A percentile compares a stretch with the other conserved stretches of the same genome.
Conservation (phyloP, 2,329 filamentous ascomycete species). For the Penicillium sp. region DNA sequence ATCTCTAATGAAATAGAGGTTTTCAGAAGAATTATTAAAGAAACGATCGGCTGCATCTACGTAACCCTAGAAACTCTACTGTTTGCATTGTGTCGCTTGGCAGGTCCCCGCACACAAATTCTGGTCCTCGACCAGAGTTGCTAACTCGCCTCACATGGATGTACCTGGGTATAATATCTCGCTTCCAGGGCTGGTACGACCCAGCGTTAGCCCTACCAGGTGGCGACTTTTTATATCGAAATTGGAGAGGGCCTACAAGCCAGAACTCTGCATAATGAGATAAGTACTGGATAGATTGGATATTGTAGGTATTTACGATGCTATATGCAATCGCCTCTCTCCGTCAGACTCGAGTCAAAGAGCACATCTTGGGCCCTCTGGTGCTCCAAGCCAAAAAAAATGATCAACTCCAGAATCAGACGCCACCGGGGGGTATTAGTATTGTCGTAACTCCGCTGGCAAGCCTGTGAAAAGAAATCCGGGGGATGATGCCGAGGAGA, state of each 20-base stretch:
- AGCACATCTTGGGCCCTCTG: neutral
- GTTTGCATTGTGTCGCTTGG: too few species aligned
- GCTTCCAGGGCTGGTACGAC: neutral
- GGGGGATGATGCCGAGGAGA: neutral
- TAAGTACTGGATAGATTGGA: neutral
- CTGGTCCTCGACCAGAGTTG: too few species aligned
- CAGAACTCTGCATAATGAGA: neutral
- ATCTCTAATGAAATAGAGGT: too few species aligned
- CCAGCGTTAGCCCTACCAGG: neutral
- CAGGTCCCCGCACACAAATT: too few species aligned
- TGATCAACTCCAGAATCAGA: slow-evolving; percentile 6
- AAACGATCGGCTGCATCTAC: too few species aligned
- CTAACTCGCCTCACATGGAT: too few species aligned
- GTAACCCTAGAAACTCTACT: too few species aligned
- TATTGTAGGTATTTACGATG: slow-evolving; percentile 1
- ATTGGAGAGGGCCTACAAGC: neutral
- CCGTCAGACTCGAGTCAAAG: neutral
- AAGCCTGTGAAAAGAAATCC: neutral
- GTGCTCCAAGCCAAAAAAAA: neutral
- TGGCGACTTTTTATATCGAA: slow-evolving; percentile 7
- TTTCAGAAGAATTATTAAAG: too few species aligned
- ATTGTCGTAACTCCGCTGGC: slow-evolving; percentile 6
- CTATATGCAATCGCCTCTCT: neutral
- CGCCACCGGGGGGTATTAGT: slow-evolving; percentile 17
- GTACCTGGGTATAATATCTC: too few species aligned